Conservation (phyloP, 192 early-diverging fungal species). For the Backusella westeae region DNA sequence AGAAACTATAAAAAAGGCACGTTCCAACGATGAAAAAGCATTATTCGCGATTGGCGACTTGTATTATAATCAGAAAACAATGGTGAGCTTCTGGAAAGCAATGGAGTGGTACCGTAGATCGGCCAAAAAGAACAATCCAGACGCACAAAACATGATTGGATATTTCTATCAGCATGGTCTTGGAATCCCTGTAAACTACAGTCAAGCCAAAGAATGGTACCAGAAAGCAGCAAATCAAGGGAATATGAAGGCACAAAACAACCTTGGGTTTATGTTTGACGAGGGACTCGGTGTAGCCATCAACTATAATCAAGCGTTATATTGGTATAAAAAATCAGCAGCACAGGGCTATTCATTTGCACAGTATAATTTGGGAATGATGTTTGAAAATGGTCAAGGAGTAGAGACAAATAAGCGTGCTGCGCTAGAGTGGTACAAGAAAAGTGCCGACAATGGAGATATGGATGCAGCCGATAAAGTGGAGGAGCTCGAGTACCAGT, state of each 20-base stretch:
- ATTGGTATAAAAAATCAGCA: constrained; percentile 52
- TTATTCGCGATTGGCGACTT: neutral
- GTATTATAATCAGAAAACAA: neutral
- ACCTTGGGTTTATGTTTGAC: constrained; percentile 75
- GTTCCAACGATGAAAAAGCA: neutral
- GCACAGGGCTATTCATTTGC: constrained; percentile 49
- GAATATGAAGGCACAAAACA: constrained; percentile 74
- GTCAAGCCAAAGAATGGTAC: constrained; percentile 62
- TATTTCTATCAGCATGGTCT: constrained; percentile 59
- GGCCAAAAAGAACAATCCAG: constrained; percentile 45
- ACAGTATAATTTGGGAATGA: constrained; percentile 76
- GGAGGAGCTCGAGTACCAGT: neutral
- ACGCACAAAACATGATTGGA: constrained; percentile 42
- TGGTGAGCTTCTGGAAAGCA: constrained; percentile 46
- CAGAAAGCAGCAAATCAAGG: constrained; percentile 56
- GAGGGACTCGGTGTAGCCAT: constrained; percentile 67
- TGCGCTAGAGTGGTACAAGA: constrained; percentile 55
- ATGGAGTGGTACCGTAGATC: constrained; percentile 58
- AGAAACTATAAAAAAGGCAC: neutral
- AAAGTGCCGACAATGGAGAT: neutral
- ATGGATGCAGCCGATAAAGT: neutral
- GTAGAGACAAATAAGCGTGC: constrained; percentile 39
- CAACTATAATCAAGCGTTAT: constrained; percentile 47
- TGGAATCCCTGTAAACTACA: constrained; percentile 45
- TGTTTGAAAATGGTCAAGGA: constrained; percentile 62